These are phyloP conservation scores for Tubosaeta sp. DNA, from an alignment of 768 basidiomycete genomes.

Conservation along the genomic window DNA sequence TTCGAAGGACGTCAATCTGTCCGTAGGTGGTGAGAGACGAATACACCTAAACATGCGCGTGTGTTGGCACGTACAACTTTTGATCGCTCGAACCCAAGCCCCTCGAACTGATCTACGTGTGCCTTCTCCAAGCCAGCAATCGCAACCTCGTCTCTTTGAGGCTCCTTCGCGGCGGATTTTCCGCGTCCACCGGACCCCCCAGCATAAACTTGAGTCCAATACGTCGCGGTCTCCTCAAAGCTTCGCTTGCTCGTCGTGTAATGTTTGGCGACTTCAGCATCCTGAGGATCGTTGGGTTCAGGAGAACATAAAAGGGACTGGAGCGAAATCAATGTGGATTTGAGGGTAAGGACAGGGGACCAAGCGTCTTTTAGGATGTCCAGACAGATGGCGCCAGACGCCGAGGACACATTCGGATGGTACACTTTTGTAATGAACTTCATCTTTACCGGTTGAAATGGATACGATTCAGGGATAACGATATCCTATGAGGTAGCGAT, in stretches of 20 bases:
- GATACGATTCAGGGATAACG: constrained; percentile 85
- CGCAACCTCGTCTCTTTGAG: constrained; percentile 45
- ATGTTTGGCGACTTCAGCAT: constrained; percentile 97
- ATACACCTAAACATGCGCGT: neutral
- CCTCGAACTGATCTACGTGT: constrained; percentile 81
- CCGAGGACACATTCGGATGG: constrained; percentile 93
- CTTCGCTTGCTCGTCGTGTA: constrained; percentile 83
- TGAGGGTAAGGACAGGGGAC: constrained; percentile 93
- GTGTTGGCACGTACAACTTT: constrained; percentile 70
- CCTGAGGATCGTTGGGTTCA: constrained; percentile 95
- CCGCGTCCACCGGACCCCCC: constrained; percentile 56
- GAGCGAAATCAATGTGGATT: constrained; percentile 91
- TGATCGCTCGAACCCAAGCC: constrained; percentile 72
- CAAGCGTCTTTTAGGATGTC: constrained; percentile 87
- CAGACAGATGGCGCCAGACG: constrained; percentile 91
- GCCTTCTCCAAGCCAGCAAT: constrained; percentile 79
- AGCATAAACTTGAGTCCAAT: constrained; percentile 93
- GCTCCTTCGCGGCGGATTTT: constrained; percentile 29
- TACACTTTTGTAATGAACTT: constrained; percentile 97
- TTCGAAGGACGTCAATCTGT: constrained; percentile 83
- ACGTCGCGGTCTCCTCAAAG: constrained; percentile 89
- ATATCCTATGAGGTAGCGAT: constrained; percentile 61
- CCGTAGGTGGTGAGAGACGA: neutral
- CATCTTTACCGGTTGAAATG: constrained; percentile 96
- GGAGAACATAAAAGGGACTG: constrained; percentile 92